These are phyloP conservation scores for Botryotinia narcissicola DNA, from an alignment of 2,329 filamentous ascomycete species.

Conservation along the genomic window DNA sequence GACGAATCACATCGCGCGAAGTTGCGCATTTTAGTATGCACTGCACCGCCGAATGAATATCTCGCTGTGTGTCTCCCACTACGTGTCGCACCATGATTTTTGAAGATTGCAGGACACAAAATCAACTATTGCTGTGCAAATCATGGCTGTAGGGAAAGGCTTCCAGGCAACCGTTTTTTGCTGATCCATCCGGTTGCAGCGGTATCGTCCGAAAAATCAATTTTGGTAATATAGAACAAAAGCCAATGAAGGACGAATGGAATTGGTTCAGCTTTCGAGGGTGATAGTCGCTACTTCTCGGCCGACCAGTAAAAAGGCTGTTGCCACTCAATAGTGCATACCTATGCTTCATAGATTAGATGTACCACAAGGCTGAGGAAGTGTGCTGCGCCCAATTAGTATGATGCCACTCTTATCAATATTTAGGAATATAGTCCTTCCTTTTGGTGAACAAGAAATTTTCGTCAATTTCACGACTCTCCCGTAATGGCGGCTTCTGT, in stretches of 20 bases:
- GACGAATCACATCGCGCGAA: not conserved
- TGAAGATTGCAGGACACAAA: not conserved
- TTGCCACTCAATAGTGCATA: not conserved
- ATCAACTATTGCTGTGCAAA: not conserved
- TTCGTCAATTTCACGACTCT: too few species aligned
- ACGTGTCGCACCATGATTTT: too few species aligned
- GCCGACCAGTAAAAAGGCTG: not conserved
- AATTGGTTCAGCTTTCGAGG: not conserved
- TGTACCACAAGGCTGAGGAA: not conserved
- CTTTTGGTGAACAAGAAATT: not conserved
- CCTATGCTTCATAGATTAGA: not conserved
- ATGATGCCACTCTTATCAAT: not conserved
- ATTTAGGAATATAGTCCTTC: too few species aligned
- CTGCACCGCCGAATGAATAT: not conserved
- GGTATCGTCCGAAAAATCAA: not conserved
- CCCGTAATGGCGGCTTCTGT: not conserved
- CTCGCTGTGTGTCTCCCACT: not conserved
- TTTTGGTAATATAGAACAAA: rapidly evolving
- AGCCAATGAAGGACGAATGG: not conserved
- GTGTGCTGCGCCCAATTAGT: not conserved
- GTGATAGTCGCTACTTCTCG: not conserved
- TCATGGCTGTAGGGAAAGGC: too few species aligned
- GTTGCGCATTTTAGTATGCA: not conserved
- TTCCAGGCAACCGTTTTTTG: too few species aligned
- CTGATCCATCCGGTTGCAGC: not conserved